Base-by-base conservation (phyloP, 768 basidiomycete species). In the Amanita fuliginea region DNA sequence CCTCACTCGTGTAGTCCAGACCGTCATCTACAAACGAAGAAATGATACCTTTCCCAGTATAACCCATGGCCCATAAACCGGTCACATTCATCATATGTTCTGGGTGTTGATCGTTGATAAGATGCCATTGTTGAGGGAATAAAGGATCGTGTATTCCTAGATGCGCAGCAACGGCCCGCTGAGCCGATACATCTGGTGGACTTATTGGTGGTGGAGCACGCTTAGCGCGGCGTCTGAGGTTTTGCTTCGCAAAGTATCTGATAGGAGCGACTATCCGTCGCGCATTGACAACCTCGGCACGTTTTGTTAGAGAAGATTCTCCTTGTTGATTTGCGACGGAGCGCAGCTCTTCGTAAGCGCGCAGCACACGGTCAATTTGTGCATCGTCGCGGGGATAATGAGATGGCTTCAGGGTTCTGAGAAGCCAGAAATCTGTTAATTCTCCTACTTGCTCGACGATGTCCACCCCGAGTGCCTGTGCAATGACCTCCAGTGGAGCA, bases 1-100 rank as follows among this genome's bases (percentile, higher is more conserved):
- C 96, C 44, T 81, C 79, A 57, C 82, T 87, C 42, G 78, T 77
- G 64, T 92, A 89, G 63, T 98, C 96, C 54, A 99, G 64, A 1
- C 96, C 96, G 62, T 99, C 96, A 62, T 99, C 96, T 19, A 99
- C 83, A 40, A 99, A 71, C 8, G 91, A 90, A 3, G 89, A 77
- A 36, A 89, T 83, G 24, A 97, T 71, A 6, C 90, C 94, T 56
- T 80, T 73, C 1, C 96, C 96, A 0, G 85, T 91, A 55, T 93
- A 74, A 3, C 91, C 94, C 68, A 84, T 77, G 26, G 86, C 87
- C 96, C 96, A 99, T 0, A 96, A 71, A 9, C 78, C 74, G 0
- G 91, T 86, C n/a, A 92, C 87, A 59, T 99, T 98, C 82, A 99
- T 86, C 73, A 76, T 81, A 55, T 89, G 78, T 58, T 86, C 77